Conservation (phyloP, 208 protist genomes). For the Tritrichomonas musculus region DNA sequence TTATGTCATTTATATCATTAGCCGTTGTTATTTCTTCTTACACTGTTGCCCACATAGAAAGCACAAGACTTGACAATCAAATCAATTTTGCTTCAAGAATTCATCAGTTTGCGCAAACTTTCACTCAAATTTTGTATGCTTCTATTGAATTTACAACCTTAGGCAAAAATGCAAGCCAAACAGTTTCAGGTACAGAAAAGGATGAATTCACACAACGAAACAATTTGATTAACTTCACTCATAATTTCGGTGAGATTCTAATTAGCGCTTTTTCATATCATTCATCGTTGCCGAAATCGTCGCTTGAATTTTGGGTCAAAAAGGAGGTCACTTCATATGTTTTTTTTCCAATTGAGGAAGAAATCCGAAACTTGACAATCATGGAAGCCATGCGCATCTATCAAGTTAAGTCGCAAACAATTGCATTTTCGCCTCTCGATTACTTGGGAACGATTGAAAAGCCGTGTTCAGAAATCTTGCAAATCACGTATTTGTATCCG, state of each 20-base stretch:
- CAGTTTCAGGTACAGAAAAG: not conserved
- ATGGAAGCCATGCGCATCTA: not conserved
- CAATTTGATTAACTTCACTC: not conserved
- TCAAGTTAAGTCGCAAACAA: not conserved
- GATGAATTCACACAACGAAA: not conserved
- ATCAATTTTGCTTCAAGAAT: not conserved
- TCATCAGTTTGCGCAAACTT: not conserved
- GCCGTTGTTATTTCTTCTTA: not conserved
- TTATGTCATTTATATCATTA: not conserved
- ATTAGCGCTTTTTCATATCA: not conserved
- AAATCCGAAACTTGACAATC: not conserved
- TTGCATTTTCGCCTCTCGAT: not conserved
- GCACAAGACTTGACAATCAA: not conserved
- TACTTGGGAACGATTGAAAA: not conserved
- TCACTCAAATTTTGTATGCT: not conserved
- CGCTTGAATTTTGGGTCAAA: not conserved
- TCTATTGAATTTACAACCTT: not conserved
- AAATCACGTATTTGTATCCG: not conserved
- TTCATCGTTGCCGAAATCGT: not conserved
- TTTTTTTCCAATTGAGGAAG: not conserved
- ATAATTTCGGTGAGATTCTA: not conserved
- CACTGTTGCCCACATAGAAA: not conserved
- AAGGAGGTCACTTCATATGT: not conserved
- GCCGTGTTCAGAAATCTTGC: not conserved
- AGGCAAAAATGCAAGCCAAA: not conserved